These are phyloP conservation scores for Pyrenophora seminiperda DNA, from an alignment of 2,329 filamentous ascomycete species.

Conservation along the genomic window DNA sequence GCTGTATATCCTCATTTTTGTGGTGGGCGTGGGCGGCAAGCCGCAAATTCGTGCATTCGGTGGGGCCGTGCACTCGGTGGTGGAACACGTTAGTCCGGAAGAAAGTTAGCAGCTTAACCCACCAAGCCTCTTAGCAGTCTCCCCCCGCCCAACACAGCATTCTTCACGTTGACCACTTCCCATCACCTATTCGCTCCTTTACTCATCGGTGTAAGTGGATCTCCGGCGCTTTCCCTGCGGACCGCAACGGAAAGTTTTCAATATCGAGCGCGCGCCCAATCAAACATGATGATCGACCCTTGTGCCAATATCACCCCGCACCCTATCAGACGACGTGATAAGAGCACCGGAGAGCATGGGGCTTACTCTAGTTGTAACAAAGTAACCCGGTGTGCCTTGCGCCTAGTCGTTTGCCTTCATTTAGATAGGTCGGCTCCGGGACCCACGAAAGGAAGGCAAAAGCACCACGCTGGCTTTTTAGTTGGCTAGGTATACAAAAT, in stretches of 20 bases:
- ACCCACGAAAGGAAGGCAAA: slow-evolving; percentile 35
- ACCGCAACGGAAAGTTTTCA: slow-evolving; percentile 11
- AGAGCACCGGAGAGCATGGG: slow-evolving; percentile 30
- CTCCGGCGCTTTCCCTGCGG: slow-evolving; percentile 16
- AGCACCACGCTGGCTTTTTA: slow-evolving; percentile 11
- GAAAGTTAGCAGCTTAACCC: too few species aligned
- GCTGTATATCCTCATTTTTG: background rate
- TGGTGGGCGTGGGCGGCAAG: background rate
- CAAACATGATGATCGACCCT: slow-evolving; percentile 26
- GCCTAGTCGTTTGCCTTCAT: slow-evolving; percentile 16
- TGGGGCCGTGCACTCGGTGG: too few species aligned
- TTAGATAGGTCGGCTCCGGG: slow-evolving; percentile 37
- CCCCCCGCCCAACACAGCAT: background rate
- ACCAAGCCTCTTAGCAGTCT: background rate
- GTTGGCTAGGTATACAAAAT: slow-evolving; percentile 4
- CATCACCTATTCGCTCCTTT: slow-evolving; percentile 30
- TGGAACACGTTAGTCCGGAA: too few species aligned
- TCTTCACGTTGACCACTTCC: slow-evolving; percentile 27
- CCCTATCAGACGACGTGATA: slow-evolving; percentile 39
- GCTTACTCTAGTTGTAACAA: slow-evolving; percentile 19
- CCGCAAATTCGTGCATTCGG: background rate
- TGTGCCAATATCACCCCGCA: slow-evolving; percentile 15
- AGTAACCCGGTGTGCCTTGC: slow-evolving; percentile 21
- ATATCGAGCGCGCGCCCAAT: slow-evolving; percentile 29
- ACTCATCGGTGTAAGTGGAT: slow-evolving; percentile 26